A percentile compares a stretch with the other conserved stretches of the same genome.
Evolutionary conservation across 2,329 filamentous ascomycete species (phyloP).

Genomic region (Furcasterigmium furcatum): DNA sequence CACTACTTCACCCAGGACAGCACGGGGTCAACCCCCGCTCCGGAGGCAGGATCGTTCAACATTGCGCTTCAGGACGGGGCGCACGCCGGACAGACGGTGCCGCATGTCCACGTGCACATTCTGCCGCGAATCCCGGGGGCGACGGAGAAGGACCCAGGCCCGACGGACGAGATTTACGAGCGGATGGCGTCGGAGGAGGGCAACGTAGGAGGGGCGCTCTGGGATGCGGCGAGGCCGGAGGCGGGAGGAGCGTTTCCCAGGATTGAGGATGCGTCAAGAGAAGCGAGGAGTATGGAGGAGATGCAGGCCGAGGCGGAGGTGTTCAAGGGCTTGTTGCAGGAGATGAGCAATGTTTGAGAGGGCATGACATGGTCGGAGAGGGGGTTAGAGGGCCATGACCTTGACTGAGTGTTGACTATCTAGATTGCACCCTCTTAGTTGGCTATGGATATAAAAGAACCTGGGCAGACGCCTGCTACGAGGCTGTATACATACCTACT

Average conservation of each 20-base stretch:
- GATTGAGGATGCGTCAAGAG: conserved; percentile 69
- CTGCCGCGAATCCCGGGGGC: conserved; percentile 68
- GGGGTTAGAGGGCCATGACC: background rate
- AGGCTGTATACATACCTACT: too few relatives aligned
- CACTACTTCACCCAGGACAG: conserved; percentile 43
- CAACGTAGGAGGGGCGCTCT: conserved; percentile 71
- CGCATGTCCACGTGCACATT: conserved; percentile 90
- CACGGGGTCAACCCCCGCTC: conserved; percentile 37
- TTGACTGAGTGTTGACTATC: background rate
- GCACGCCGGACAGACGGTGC: conserved; percentile 89
- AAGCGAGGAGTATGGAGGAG: conserved; percentile 65
- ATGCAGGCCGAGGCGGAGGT: conserved; percentile 77
- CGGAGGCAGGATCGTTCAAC: conserved; percentile 73
- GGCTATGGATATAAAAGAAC: background rate
- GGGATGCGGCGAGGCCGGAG: conserved; percentile 47
- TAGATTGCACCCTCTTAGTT: background rate
- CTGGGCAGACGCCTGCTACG: too few relatives aligned
- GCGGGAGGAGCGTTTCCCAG: conserved; percentile 59
- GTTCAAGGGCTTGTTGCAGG: conserved; percentile 51
- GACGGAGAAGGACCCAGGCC: conserved; percentile 38
- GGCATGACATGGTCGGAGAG: background rate
- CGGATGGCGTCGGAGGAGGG: conserved; percentile 82
- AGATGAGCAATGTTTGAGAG: conserved; percentile 27
- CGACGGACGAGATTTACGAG: conserved; percentile 74
- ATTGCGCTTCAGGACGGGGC: conserved; percentile 92